Evolutionary conservation across 2,329 filamentous ascomycete species (phyloP).

Genomic region (Ophiostoma quercus): DNA sequence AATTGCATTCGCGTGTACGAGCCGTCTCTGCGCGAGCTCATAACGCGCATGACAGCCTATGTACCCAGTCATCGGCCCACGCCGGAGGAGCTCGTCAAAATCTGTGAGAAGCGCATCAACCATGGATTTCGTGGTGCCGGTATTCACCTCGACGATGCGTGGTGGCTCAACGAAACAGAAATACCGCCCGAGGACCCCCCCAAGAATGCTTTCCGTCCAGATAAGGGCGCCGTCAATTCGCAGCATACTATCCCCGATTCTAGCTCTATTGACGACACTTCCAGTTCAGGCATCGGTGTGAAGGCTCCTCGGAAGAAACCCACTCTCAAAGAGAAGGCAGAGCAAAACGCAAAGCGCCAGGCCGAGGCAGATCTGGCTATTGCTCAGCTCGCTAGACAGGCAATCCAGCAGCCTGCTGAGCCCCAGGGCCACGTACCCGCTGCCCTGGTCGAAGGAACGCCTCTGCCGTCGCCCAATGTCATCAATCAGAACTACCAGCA

Average conservation of each 20-base stretch:
- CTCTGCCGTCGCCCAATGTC: background rate
- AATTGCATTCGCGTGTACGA: constrained; percentile 10
- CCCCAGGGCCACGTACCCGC: too few relatives aligned
- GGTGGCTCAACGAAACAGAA: background rate
- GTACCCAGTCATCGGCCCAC: constrained; percentile 18
- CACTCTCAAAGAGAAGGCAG: too few relatives aligned
- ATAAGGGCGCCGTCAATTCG: background rate
- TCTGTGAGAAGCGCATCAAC: background rate
- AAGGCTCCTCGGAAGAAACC: too few relatives aligned
- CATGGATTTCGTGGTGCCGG: background rate
- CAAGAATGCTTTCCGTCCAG: background rate
- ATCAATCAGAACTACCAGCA: background rate
- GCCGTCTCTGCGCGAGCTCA: constrained; percentile 18
- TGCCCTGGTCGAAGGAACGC: background rate
- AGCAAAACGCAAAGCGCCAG: background rate
- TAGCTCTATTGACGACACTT: background rate
- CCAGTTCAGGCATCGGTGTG: too few relatives aligned
- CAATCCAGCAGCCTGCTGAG: background rate
- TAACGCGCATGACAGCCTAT: constrained; percentile 25
- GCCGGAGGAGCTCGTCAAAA: constrained; percentile 16
- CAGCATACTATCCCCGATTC: background rate
- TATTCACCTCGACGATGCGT: background rate
- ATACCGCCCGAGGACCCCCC: background rate
- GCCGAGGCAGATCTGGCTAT: background rate
- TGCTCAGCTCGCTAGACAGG: background rate